These are phyloP conservation scores for Podila epigama DNA, from an alignment of 192 early-diverging fungal genomes.

Conservation along the genomic window DNA sequence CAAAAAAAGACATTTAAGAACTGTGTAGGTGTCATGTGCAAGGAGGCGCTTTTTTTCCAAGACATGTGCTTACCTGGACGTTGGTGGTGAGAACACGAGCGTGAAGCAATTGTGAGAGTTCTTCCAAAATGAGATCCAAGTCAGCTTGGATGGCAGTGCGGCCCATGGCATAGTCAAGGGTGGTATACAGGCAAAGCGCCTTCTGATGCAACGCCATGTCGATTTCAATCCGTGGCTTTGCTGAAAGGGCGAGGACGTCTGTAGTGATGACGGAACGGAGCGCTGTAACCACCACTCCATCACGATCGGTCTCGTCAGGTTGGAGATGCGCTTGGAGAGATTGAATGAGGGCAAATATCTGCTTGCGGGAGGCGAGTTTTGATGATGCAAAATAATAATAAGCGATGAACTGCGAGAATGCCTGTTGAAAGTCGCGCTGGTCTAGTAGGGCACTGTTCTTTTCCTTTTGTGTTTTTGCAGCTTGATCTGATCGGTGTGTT, in stretches of 20 bases:
- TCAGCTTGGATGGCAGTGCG: constrained; percentile 33
- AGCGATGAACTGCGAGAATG: constrained; percentile 38
- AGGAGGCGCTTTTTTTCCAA: constrained; percentile 7
- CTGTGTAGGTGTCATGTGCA: too few species aligned
- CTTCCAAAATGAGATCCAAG: constrained; percentile 27
- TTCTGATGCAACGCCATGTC: constrained; percentile 54
- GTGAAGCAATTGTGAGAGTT: constrained; percentile 33
- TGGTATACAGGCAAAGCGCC: constrained; percentile 52
- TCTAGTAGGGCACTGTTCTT: constrained; percentile 17
- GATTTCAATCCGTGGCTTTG: constrained; percentile 17
- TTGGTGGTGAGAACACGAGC: constrained; percentile 29
- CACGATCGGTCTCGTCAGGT: constrained; percentile 23
- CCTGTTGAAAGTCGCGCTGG: constrained; percentile 32
- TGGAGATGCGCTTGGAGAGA: constrained; percentile 32
- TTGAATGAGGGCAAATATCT: constrained; percentile 37
- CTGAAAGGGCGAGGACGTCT: constrained; percentile 14
- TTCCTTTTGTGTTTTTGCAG: constrained; percentile 31
- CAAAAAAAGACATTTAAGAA: not conserved
- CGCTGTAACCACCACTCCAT: constrained; percentile 23
- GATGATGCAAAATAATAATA: constrained; percentile 34
- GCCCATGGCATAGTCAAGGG: constrained; percentile 54
- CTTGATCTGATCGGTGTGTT: constrained; percentile 12
- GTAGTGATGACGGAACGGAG: constrained; percentile 34
- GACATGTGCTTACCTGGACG: constrained; percentile 13
- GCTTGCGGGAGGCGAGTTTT: constrained; percentile 44